phyloP scores from a whole-genome alignment of 257 asterid species.

The Ajuga chamaepitys region DNA sequence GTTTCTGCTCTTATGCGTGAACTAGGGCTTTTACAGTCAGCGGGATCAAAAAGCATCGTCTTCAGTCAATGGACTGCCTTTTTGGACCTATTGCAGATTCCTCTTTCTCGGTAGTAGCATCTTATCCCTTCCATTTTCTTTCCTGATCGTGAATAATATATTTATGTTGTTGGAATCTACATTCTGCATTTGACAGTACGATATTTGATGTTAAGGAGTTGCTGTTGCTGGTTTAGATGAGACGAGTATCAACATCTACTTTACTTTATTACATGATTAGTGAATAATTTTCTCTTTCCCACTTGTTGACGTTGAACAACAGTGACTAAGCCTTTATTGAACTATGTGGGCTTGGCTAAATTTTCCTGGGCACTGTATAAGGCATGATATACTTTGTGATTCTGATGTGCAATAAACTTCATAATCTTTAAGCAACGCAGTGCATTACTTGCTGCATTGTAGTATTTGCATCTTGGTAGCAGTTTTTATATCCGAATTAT shows the following conservation, averaged over 20 bases:
- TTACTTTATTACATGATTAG: no score
- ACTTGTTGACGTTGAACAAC: not conserved
- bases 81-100: slow-evolving; percentile 85
- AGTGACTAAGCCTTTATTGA: no score
- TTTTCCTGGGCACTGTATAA: no score
- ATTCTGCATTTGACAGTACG: not conserved
- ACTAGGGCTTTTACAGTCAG: slow-evolving; percentile 35
- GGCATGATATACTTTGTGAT: not conserved
- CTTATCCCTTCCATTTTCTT: not conserved
- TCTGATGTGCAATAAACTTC: not conserved
- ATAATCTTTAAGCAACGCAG: not conserved
- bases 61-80: slow-evolving; percentile 99
- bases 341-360: no score
- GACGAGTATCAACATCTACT: not conserved
- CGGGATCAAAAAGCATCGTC: slow-evolving; percentile 79
- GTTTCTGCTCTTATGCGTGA: slow-evolving; percentile 80
- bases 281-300: not conserved
- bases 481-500: not conserved
- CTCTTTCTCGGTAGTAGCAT: slow-evolving; percentile 78
- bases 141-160: not conserved
- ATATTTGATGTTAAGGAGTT: not conserved
- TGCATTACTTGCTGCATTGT: not conserved
- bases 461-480: not conserved
- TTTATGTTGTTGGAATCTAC: not conserved
- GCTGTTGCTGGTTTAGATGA: not conserved